Evolutionary conservation across 306 rosid species (phyloP).

Genomic region (Prunus mira): DNA sequence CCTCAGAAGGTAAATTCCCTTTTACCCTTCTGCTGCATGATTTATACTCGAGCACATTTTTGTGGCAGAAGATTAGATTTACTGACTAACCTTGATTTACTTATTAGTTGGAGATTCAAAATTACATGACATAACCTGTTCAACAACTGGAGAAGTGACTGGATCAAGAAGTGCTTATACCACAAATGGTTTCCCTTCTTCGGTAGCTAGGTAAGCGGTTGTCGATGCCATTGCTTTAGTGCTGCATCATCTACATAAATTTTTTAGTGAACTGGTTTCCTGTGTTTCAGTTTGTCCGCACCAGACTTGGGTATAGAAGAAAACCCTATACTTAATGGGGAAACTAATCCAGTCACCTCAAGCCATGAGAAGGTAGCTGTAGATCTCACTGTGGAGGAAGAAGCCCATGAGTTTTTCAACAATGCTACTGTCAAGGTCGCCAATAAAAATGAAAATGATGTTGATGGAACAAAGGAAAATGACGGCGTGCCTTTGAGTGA

Average conservation of each 20-base stretch:
- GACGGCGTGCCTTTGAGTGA: constrained; percentile 30
- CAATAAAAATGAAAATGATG: constrained; percentile 23
- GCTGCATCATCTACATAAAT: neutral
- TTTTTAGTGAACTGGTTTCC: constrained; percentile 17
- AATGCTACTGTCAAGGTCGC: constrained; percentile 50
- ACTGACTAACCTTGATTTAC: neutral
- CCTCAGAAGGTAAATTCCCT: constrained; percentile 36
- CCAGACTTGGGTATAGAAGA: constrained; percentile 33
- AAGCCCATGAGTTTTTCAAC: constrained; percentile 36
- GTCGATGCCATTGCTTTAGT: constrained; percentile 2
- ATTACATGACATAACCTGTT: constrained; percentile 34
- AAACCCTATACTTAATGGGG: constrained; percentile 22
- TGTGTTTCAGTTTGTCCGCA: constrained; percentile 44
- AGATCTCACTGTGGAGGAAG: constrained; percentile 30
- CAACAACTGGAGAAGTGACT: constrained; percentile 32
- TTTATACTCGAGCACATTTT: neutral
- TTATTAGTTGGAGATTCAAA: constrained; percentile 36
- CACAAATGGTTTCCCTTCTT: constrained; percentile 52
- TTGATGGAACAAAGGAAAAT: constrained; percentile 24
- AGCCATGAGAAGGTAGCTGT: constrained; percentile 34
- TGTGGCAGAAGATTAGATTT: no score
- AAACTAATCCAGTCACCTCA: constrained; percentile 25
- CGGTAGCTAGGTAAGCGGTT: constrained; percentile 41
- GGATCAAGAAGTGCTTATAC: constrained; percentile 32
- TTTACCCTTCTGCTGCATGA: neutral